Conservation (phyloP, 257 asterid genomes). For the Verbena officinalis region DNA sequence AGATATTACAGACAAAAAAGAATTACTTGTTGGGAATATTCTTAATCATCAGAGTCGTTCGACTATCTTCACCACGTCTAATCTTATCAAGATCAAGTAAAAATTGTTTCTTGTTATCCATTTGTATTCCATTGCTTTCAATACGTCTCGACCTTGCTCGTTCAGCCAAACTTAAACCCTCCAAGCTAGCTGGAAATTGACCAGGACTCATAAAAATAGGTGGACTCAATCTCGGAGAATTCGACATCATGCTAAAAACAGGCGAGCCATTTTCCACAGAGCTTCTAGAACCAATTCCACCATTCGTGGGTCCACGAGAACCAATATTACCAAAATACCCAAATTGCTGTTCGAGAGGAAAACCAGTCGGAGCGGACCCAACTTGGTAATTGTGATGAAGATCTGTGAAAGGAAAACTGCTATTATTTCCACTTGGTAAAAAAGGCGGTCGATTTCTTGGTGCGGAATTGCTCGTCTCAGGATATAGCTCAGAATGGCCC, state of each 20-base stretch:
- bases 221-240: conserved; percentile 43
- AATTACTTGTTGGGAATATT: conserved; percentile 86
- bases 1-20: background rate
- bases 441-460: conserved; percentile 33
- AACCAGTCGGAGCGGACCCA: conserved; percentile 76
- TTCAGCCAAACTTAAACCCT: conserved; percentile 46
- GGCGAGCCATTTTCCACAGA: conserved; percentile 45
- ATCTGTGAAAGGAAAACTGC: conserved; percentile 42
- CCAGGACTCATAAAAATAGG: conserved; percentile 38
- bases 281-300: conserved; percentile 37
- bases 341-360: conserved; percentile 42
- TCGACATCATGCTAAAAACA: conserved; percentile 43
- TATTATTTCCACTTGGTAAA: conserved; percentile 32
- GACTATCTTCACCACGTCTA: conserved; percentile 58
- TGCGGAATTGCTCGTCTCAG: conserved; percentile 43
- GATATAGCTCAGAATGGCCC: conserved; percentile 57
- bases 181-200: conserved; percentile 39
- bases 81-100: conserved; percentile 73
- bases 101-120: conserved; percentile 54
- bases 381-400: conserved; percentile 35
- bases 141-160: conserved; percentile 38
- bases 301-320: conserved; percentile 28
- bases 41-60: conserved; percentile 82
- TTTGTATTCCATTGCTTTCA: conserved; percentile 47
- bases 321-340: conserved; percentile 43